A percentile compares a stretch with the other conserved stretches of the same genome.
phyloP scores from a whole-genome alignment of 352 stramenopile species.

The Pythium sukuiense region DNA sequence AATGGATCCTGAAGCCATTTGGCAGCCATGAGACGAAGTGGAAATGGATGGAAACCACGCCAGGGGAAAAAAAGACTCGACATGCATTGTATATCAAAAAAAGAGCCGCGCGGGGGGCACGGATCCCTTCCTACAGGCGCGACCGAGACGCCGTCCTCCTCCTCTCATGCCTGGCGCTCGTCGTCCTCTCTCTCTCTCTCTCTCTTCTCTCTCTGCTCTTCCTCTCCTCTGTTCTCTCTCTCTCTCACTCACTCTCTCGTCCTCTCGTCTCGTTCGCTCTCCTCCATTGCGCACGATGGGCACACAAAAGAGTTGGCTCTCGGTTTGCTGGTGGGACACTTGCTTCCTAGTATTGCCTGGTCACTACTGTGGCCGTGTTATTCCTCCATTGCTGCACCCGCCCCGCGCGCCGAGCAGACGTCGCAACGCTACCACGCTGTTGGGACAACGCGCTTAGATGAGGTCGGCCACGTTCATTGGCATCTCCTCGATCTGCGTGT shows the following conservation, averaged over 20 bases:
- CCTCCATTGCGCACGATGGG: not conserved
- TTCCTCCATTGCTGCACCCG: conserved; percentile 1
- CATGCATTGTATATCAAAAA: conserved; percentile 37
- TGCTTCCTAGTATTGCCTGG: conserved; percentile 1
- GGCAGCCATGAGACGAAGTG: conserved; percentile 1
- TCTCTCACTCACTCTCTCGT: conserved; percentile 6
- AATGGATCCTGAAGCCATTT: conserved; percentile 25
- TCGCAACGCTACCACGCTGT: not conserved
- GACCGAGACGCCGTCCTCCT: conserved; percentile 1
- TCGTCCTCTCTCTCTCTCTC: conserved; percentile 20
- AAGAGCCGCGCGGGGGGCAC: conserved; percentile 2
- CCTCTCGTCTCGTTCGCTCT: not conserved
- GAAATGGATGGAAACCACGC: conserved; percentile 20
- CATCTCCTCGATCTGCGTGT: conserved; percentile 99
- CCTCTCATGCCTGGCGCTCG: conserved; percentile 1
- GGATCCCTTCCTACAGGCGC: not conserved
- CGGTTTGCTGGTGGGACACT: conserved; percentile 2
- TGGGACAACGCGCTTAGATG: conserved; percentile 87
- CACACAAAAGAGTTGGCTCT: not conserved
- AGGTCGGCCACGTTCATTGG: conserved; percentile 99
- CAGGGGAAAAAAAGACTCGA: conserved; percentile 14
- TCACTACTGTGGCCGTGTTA: conserved; percentile 3
- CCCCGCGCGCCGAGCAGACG: not conserved
- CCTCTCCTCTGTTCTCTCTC: not conserved
- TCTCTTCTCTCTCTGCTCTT: not conserved